Evolutionary conservation across 2,329 filamentous ascomycete genomes (phyloP).

Genomic region (Ascochyta fabae): DNA sequence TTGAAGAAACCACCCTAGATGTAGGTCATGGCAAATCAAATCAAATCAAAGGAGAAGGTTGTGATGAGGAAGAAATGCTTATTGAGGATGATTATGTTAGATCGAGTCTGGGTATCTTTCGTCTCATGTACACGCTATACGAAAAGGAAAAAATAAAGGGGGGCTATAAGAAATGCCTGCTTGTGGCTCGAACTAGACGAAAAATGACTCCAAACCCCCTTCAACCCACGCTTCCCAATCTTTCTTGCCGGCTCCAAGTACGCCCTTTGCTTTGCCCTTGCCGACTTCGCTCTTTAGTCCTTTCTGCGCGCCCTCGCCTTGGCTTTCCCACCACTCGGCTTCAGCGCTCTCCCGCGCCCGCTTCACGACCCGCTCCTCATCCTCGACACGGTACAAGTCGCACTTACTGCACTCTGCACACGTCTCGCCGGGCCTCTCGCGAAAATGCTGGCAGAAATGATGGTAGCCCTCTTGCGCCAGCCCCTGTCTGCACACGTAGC

Average conservation of each 20-base stretch:
- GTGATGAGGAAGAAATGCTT: too few species aligned
- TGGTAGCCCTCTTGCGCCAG: conserved; percentile 75
- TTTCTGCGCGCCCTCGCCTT: conserved; percentile 36
- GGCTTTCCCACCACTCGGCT: conserved; percentile 53
- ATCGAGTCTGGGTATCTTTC: too few species aligned
- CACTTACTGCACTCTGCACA: conserved; percentile 77
- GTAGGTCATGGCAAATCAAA: too few species aligned
- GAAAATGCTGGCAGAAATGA: conserved; percentile 96
- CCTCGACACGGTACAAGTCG: conserved; percentile 58
- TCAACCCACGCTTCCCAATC: conserved; percentile 33
- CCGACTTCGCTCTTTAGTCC: conserved; percentile 33
- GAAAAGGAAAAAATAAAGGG: too few species aligned
- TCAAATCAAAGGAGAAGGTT: too few species aligned
- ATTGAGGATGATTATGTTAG: too few species aligned
- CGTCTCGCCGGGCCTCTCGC: conserved; percentile 74
- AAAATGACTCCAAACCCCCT: conserved; percentile 21
- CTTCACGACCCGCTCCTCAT: conserved; percentile 53
- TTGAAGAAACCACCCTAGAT: too few species aligned
- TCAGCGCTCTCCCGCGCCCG: conserved; percentile 53
- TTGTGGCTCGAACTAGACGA: conserved; percentile 16
- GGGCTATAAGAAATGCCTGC: too few species aligned
- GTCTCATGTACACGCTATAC: too few species aligned
- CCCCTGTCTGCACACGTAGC: conserved; percentile 84
- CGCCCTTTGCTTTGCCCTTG: conserved; percentile 19
- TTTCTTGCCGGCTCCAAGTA: conserved; percentile 1